A percentile compares a stretch with the other conserved stretches of the same genome.
phyloP scores from a whole-genome alignment of 352 stramenopile genomes.

The Phytophthora litchii region DNA sequence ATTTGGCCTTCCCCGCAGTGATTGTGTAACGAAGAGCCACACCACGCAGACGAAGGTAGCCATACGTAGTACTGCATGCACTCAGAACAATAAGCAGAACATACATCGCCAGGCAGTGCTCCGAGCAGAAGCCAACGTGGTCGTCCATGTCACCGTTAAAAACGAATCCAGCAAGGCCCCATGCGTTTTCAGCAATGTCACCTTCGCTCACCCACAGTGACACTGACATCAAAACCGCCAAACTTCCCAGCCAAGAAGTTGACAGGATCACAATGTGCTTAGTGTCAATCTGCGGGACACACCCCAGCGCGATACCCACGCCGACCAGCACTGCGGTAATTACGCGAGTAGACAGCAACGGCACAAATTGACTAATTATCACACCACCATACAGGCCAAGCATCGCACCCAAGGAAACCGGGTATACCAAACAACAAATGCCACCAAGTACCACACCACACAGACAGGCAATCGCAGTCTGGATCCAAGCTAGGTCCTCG shows the following conservation, averaged over 20 bases:
- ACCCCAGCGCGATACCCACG: conserved; percentile 49
- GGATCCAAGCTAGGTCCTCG: conserved; percentile 69
- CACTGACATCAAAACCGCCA: conserved; percentile 70
- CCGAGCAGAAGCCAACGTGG: conserved; percentile 58
- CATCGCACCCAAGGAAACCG: conserved; percentile 61
- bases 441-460: conserved; percentile 77
- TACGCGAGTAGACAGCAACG: conserved; percentile 60
- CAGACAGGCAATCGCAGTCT: conserved; percentile 65
- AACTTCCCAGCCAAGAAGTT: conserved; percentile 69
- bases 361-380: conserved; percentile 71
- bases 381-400: conserved; percentile 71
- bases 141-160: conserved; percentile 56
- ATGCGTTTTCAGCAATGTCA: conserved; percentile 68
- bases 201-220: conserved; percentile 73
- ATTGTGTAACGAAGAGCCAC: conserved; percentile 36
- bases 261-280: conserved; percentile 75
- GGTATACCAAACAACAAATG: conserved; percentile 65
- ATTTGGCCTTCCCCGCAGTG: conserved; percentile 44
- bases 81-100: conserved; percentile 51
- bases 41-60: conserved; percentile 53
- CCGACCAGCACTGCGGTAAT: conserved; percentile 54
- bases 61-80: conserved; percentile 39
- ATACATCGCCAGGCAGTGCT: conserved; percentile 72
- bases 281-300: conserved; percentile 38
- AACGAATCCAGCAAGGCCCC: conserved; percentile 68